These are phyloP conservation scores for Trametes polyzona DNA, from an alignment of 1,284 basidiomycete species.

Conservation along the genomic window DNA sequence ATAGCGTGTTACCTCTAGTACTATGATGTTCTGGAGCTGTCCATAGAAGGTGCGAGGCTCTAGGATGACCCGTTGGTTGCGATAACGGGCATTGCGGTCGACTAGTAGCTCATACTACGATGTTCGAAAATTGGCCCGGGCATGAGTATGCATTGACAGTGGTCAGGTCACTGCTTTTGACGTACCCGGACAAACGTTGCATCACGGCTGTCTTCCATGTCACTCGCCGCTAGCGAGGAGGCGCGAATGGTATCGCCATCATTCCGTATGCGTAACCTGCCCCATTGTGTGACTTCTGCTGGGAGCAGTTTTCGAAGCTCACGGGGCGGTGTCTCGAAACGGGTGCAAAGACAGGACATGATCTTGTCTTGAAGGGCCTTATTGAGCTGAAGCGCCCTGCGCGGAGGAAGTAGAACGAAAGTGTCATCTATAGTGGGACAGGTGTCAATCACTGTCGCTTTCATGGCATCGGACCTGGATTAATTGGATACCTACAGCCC, in stretches of 20 bases:
- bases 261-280: slow-evolving; percentile 12
- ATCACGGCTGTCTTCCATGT: slow-evolving; percentile 10
- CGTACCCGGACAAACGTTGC: slow-evolving; percentile 21
- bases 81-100: slow-evolving; percentile 12
- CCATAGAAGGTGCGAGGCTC: slow-evolving; percentile 7
- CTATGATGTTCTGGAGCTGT: slow-evolving; percentile 6
- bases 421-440: slow-evolving; percentile 3
- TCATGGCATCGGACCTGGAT: no score
- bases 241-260: slow-evolving; percentile 23
- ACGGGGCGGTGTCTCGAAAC: background rate
- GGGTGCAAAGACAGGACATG: background rate
- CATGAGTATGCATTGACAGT: background rate
- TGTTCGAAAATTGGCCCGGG: background rate
- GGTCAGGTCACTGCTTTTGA: background rate
- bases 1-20: no score
- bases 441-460: no score
- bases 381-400: background rate
- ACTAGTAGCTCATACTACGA: slow-evolving; percentile 27
- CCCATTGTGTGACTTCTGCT: slow-evolving; percentile 8
- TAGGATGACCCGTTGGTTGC: background rate
- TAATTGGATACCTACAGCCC: background rate
- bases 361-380: slow-evolving; percentile 1
- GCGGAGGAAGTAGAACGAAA: background rate
- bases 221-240: background rate
- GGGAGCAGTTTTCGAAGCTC: background rate